phyloP scores from a whole-genome alignment of 768 basidiomycete species.

The Fibroporia radiculosa region DNA sequence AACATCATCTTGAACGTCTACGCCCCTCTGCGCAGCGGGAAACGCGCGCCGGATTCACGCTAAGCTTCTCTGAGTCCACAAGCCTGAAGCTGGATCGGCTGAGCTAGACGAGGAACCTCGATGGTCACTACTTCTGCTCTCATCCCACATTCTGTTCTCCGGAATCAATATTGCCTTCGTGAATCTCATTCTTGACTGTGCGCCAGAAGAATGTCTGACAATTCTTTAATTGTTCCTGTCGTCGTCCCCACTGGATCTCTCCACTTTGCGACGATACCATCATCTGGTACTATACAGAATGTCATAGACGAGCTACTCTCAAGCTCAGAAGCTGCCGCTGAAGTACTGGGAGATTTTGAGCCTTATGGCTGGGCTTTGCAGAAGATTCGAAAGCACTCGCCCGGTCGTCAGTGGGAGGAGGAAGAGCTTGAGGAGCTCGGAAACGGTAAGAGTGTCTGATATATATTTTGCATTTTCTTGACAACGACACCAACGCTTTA shows the following conservation, averaged over 20 bases:
- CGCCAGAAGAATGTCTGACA: slow-evolving; percentile 39
- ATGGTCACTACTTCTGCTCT: no score
- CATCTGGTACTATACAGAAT: slow-evolving; percentile 49
- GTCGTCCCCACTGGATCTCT: slow-evolving; percentile 50
- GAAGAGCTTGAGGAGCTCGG: slow-evolving; percentile 57
- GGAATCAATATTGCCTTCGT: no score
- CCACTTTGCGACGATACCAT: slow-evolving; percentile 51
- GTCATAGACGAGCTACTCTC: slow-evolving; percentile 46
- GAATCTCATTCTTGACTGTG: no score
- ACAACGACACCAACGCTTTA: slow-evolving; percentile 22
- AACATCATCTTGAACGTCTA: no score
- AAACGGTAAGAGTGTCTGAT: slow-evolving; percentile 38
- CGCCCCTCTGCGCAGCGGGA: no score
- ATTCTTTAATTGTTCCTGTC: slow-evolving; percentile 48
- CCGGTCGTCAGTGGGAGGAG: slow-evolving; percentile 64
- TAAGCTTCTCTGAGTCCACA: no score
- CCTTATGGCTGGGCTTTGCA: slow-evolving; percentile 67
- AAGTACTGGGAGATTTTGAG: slow-evolving; percentile 49
- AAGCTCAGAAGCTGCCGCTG: slow-evolving; percentile 41
- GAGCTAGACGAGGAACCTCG: no score
- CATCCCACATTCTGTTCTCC: no score
- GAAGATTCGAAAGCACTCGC: slow-evolving; percentile 46
- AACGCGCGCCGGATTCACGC: no score
- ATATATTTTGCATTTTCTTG: not conserved
- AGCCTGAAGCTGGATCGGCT: no score